phyloP scores from a whole-genome alignment of 352 stramenopile genomes.

The Phytopythium vexans region DNA sequence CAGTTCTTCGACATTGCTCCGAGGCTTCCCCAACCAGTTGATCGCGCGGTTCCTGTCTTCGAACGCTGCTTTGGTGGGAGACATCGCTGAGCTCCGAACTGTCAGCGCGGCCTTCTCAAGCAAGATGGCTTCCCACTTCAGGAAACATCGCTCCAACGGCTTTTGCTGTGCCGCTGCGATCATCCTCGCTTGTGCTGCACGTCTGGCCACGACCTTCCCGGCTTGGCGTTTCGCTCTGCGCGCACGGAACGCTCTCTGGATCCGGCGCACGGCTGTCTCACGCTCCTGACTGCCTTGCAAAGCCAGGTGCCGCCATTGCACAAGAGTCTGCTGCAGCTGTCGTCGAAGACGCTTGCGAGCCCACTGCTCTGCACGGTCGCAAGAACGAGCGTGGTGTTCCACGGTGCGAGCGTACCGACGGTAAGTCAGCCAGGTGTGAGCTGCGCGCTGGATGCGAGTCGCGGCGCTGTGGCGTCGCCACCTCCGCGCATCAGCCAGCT shows the following conservation, averaged over 20 bases:
- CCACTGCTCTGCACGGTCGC: slow-evolving; percentile 7
- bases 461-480: slow-evolving; percentile 35
- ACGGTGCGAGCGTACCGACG: slow-evolving; percentile 38
- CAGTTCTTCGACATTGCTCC: not conserved
- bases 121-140: slow-evolving; percentile 43
- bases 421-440: slow-evolving; percentile 39
- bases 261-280: slow-evolving; percentile 23
- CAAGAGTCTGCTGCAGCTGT: slow-evolving; percentile 12
- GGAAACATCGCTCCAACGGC: slow-evolving; percentile 58
- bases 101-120: slow-evolving; percentile 46
- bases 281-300: slow-evolving; percentile 11
- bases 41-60: no score
- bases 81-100: slow-evolving; percentile 24
- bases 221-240: slow-evolving; percentile 39
- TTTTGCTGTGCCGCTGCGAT: slow-evolving; percentile 45
- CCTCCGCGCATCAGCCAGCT: slow-evolving; percentile 22
- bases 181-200: slow-evolving; percentile 38
- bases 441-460: slow-evolving; percentile 38
- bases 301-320: slow-evolving; percentile 14
- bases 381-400: slow-evolving; percentile 12
- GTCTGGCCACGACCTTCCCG: slow-evolving; percentile 41
- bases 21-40: no score
- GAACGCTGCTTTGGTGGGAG: not conserved
- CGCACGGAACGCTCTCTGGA: slow-evolving; percentile 51
- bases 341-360: slow-evolving; percentile 13